Conservation (phyloP, 139 green algal species). For the Parachlorella kessleri region DNA sequence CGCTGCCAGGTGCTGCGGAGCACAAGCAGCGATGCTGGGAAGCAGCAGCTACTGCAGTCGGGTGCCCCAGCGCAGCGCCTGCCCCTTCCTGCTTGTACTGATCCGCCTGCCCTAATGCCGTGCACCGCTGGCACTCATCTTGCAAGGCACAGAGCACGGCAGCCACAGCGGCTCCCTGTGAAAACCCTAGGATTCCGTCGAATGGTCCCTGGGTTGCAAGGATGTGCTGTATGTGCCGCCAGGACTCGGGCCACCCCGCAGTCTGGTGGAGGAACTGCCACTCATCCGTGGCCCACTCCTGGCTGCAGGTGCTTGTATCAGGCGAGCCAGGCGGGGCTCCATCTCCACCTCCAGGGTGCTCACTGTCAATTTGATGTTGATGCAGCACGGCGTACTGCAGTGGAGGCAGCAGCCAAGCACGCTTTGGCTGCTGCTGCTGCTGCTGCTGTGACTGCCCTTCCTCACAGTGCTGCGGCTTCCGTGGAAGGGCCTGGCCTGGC, state of each 20-base stretch:
- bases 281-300: too few relatives aligned
- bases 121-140: too few relatives aligned
- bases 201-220: conserved; percentile 58
- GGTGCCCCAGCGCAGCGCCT: neutral
- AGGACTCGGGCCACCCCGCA: conserved; percentile 63
- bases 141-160: conserved; percentile 38
- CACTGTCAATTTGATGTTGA: neutral
- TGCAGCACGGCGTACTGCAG: neutral
- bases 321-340: neutral
- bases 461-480: neutral
- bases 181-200: conserved; percentile 89
- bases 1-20: neutral
- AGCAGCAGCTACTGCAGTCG: neutral
- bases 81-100: too few relatives aligned
- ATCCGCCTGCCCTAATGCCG: too few relatives aligned
- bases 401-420: conserved; percentile 19
- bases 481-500: neutral
- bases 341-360: neutral
- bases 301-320: too few relatives aligned
- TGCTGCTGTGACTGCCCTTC: neutral
- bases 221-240: conserved; percentile 35
- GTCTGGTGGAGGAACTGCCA: conserved; percentile 63
- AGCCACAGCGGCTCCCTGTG: conserved; percentile 63
- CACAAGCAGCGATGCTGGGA: neutral
- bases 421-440: conserved; percentile 1